Evolutionary conservation across 495 filamentous ascomycete species (phyloP), one percentile per base, ranked within the genome.

Genomic region (Penicillium atrosanguineum): DNA sequence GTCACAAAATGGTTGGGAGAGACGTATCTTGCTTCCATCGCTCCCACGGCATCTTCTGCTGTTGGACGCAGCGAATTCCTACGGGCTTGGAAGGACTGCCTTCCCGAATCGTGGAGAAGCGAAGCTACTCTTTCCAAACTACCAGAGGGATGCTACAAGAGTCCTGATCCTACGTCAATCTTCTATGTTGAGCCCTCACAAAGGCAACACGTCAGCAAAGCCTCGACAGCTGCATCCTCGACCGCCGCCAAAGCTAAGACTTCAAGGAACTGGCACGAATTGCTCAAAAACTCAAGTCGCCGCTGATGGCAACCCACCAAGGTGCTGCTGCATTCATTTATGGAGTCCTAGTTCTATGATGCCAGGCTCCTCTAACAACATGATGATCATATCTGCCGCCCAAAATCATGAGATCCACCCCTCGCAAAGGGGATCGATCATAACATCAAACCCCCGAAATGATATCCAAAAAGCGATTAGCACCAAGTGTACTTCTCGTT

Each of bases 401-500:
- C 59, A 56, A 49, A 37, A 40, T n/a, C 25, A 41, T 15, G 37
- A 18, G 36, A 31, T 28, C 36, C 47, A 21, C 4, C 26, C 26
- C 23, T 40, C 38, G 15, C 37, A 40, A 48, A 21, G 48, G 36
- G 48, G 45, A 58, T 46, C 25, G 29, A 40, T 44, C 45, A 40
- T 15, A 45, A 48, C 21, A 45, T 36, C 16, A 46, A 47, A 41
- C 36, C 45, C 40, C 46, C 39, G 31, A 56, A 47, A 57, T 20
- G 18, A 52, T 43, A 25, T 6, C 26, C 12, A 14, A 41, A 40
- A 15, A 19, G 14, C 29, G 34, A 43, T 83, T 69, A 97, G 67
- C 90, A 96, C 93, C 93, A 98, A 18, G 82, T 88, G 73, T 85
- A 97, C 78, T 95, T 96, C 79, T 98, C 92, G 64, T 95, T 96